Base-by-base conservation (phyloP, 129 eudicot species). In the Centella asiatica region DNA sequence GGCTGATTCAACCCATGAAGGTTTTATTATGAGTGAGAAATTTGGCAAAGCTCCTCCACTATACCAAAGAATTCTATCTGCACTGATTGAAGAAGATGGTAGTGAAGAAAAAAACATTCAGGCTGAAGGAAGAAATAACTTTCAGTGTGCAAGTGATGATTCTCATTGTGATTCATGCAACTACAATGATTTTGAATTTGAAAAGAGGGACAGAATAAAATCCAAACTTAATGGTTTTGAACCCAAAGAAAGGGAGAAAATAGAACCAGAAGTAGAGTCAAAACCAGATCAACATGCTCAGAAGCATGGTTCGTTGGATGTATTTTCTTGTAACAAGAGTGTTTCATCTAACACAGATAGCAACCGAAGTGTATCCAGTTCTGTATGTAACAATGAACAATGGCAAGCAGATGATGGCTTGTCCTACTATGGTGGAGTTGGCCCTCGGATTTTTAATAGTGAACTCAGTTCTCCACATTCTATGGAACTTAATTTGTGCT, bases 371-470 rank as follows among this genome's bases (percentile, higher is more conserved):
- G 40, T 54, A 54, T 17, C 36, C 23, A 54, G 24, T 28, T 36
- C 33, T 60, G 17, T 60, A 22, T 60, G 48, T 36, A 36, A 60
- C 65, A 60, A 22, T 60, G 48, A 60, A 60, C 65, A 4, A 13
- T 60, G 49, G 46, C 46, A 60, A 60, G 65, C 22, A 19, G 46
- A 37, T 60, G 65, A 60, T 60, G 65, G 49, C 13, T 4, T 60
- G 31, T 37, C 65, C 4, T 59, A 37, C 60, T 28, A 56, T 56
- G 40, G 24, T 5, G 15, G 25, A 56, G 33, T 23, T 56, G 61
- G 29, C 8, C 15, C 25, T 31, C 15, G 0, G 60, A 29, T 18
- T 15, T 29, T 33, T 4, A 25, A 18, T 4, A 28, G 20, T 54
- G 59, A 28, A 26, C 4, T 15, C 7, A 22, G 20, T 54, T 54